A percentile compares a stretch with the other conserved stretches of the same genome.
phyloP scores from a whole-genome alignment of 1,284 basidiomycete genomes.

The Caloboletus firmus region DNA sequence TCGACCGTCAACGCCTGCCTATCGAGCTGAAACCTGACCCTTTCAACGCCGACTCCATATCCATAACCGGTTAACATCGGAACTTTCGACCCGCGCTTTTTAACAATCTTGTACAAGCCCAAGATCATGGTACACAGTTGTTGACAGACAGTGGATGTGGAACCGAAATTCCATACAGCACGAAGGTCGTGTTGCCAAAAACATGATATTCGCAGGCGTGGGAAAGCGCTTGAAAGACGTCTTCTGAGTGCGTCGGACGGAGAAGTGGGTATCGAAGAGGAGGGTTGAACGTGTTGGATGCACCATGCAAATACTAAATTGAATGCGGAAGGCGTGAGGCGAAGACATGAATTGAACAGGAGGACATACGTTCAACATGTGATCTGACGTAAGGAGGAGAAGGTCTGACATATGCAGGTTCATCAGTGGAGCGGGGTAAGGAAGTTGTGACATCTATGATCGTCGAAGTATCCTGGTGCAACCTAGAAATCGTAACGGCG shows the following conservation, averaged over 20 bases:
- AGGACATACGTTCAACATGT: constrained; percentile 69
- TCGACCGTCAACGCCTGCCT: constrained; percentile 83
- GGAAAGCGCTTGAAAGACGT: constrained; percentile 30
- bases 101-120: constrained; percentile 76
- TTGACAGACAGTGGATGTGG: constrained; percentile 55
- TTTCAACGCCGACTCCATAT: constrained; percentile 77
- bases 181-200: constrained; percentile 98
- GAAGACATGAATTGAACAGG: constrained; percentile 7
- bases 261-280: constrained; percentile 31
- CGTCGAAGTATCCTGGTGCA: constrained; percentile 78
- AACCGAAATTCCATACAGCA: constrained; percentile 79
- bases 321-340: constrained; percentile 12
- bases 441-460: constrained; percentile 94
- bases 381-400: constrained; percentile 95
- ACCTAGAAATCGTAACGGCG: constrained; percentile 88
- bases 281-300: constrained; percentile 66
- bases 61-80: constrained; percentile 82
- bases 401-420: constrained; percentile 91
- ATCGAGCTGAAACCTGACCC: constrained; percentile 74
- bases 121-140: constrained; percentile 82
- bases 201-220: constrained; percentile 76
- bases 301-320: constrained; percentile 87
- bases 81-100: constrained; percentile 70
- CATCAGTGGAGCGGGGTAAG: constrained; percentile 88
- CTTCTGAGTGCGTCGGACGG: constrained; percentile 40